A percentile compares a stretch with the other conserved stretches of the same genome.
phyloP scores from a whole-genome alignment of 2,329 filamentous ascomycete species.

The Hymenoscyphus linearis region DNA sequence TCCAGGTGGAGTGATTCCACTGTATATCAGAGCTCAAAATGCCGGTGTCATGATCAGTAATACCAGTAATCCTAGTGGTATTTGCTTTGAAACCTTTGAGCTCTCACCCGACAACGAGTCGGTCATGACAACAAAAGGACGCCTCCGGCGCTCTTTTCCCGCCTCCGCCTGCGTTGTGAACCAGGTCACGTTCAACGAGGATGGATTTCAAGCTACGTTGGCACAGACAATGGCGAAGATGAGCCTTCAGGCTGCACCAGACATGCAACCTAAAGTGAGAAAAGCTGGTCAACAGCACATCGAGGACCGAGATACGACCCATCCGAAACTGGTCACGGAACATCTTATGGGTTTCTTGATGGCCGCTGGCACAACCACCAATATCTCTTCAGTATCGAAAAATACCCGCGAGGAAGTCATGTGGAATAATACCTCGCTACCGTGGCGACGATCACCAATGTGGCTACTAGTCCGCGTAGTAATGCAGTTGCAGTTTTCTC shows the following conservation, averaged over 20 bases:
- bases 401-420: constrained; percentile 57
- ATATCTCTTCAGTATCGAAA: constrained; percentile 44
- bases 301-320: constrained; percentile 44
- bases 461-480: constrained; percentile 60
- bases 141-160: constrained; percentile 42
- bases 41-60: constrained; percentile 39
- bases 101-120: constrained; percentile 37
- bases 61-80: not conserved
- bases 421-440: constrained; percentile 41
- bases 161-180: constrained; percentile 34
- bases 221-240: constrained; percentile 11
- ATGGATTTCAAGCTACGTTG: constrained; percentile 7
- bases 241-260: constrained; percentile 8
- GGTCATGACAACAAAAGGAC: constrained; percentile 35
- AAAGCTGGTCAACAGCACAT: not conserved
- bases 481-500: constrained; percentile 45
- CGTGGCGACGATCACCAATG: constrained; percentile 57
- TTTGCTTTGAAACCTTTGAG: constrained; percentile 41
- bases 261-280: not conserved
- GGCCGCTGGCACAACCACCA: constrained; percentile 40
- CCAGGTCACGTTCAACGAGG: constrained; percentile 20
- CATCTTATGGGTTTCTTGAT: constrained; percentile 57
- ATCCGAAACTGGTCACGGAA: constrained; percentile 48
- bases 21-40: constrained; percentile 41
- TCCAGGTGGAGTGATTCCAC: constrained; percentile 6